These are phyloP conservation scores for Suhomyces emberorum DNA, from an alignment of 805 yeast genomes.

Conservation along the genomic window DNA sequence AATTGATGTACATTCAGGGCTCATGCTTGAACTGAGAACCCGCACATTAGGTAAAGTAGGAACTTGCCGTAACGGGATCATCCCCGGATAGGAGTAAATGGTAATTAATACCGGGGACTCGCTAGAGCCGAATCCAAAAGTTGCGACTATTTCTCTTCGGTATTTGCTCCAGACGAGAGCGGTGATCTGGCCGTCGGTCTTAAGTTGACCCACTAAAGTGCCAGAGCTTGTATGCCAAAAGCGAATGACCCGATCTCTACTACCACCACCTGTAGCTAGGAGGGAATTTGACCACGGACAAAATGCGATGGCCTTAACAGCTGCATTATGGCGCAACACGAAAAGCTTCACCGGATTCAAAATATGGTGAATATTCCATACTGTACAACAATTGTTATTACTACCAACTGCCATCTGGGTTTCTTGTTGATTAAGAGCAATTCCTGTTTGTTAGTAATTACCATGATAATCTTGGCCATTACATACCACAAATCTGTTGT, in stretches of 20 bases:
- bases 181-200: conserved; percentile 74
- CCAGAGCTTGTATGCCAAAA: conserved; percentile 89
- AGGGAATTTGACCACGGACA: conserved; percentile 87
- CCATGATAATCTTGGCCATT: too few relatives aligned
- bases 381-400: conserved; percentile 74
- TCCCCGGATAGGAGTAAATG: conserved; percentile 65
- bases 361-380: conserved; percentile 59
- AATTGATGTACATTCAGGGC: conserved; percentile 61
- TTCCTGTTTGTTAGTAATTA: conserved; percentile 35
- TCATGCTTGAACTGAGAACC: conserved; percentile 60
- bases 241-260: conserved; percentile 70
- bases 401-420: conserved; percentile 75
- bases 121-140: conserved; percentile 70
- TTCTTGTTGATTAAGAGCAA: conserved; percentile 54
- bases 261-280: conserved; percentile 90
- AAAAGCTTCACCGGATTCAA: conserved; percentile 42
- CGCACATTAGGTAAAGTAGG: conserved; percentile 50
- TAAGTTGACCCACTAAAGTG: conserved; percentile 53
- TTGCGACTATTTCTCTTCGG: conserved; percentile 64
- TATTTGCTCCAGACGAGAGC: conserved; percentile 72
- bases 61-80: conserved; percentile 48
- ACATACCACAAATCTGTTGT: conserved; percentile 39
- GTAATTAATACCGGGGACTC: conserved; percentile 47
- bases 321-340: conserved; percentile 69
- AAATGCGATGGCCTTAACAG: conserved; percentile 84